Conservation (phyloP, 2,329 filamentous ascomycete genomes). For the Fusarium beomiforme region DNA sequence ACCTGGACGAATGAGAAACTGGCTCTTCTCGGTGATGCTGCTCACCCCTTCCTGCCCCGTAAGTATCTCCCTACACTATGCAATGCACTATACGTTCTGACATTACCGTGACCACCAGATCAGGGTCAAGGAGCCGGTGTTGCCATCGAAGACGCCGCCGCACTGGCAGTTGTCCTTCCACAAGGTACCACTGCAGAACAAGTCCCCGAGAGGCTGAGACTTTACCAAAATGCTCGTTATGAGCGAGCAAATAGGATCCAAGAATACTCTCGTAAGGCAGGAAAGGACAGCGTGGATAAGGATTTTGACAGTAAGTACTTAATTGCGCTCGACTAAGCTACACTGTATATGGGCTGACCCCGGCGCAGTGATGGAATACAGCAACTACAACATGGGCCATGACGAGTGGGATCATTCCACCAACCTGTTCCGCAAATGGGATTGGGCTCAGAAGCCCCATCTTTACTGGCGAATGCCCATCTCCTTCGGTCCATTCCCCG, state of each 20-base stretch:
- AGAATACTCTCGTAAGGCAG: slow-evolving; percentile 63
- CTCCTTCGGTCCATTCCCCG: slow-evolving; percentile 38
- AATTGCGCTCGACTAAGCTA: no score
- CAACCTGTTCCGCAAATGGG: slow-evolving; percentile 20
- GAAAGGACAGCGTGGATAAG: slow-evolving; percentile 40
- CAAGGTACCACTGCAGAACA: slow-evolving; percentile 54
- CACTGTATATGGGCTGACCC: no score
- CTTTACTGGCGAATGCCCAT: slow-evolving; percentile 38
- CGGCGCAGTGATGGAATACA: slow-evolving; percentile 29
- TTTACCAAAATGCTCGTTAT: slow-evolving; percentile 69
- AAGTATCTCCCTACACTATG: no score
- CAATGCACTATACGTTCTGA: no score
- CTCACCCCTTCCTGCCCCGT: no score
- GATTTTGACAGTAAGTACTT: slow-evolving; percentile 28
- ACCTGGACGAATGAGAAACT: no score
- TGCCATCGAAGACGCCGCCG: slow-evolving; percentile 74
- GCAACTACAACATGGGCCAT: slow-evolving; percentile 33
- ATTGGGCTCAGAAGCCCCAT: slow-evolving; percentile 22
- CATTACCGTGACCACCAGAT: no score
- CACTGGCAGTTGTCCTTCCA: slow-evolving; percentile 66
- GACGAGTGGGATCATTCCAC: slow-evolving; percentile 35
- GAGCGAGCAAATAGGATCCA: slow-evolving; percentile 68
- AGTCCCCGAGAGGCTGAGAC: slow-evolving; percentile 63
- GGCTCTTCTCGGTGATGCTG: no score
- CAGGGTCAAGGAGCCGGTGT: slow-evolving; percentile 60